Conservation (phyloP, 257 asterid genomes). For the Hygrophila difformis region DNA sequence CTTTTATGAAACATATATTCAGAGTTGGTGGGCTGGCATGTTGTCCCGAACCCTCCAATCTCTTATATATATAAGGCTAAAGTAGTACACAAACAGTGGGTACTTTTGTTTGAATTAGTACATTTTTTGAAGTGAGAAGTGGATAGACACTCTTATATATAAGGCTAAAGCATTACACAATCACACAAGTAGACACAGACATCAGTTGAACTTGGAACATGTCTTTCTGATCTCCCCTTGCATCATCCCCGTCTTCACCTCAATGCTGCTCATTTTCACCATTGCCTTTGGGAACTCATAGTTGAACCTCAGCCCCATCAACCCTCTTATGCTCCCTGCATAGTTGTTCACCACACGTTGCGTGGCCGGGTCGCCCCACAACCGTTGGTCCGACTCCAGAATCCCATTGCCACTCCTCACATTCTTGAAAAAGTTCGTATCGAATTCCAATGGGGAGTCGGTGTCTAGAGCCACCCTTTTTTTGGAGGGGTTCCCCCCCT, state of each 20-base stretch:
- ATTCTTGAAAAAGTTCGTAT: constrained; percentile 59
- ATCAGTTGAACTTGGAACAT: constrained; percentile 46
- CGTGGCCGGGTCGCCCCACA: constrained; percentile 44
- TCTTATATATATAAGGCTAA: no score
- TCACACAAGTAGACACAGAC: no score
- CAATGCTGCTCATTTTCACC: constrained; percentile 66
- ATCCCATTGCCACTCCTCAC: constrained; percentile 50
- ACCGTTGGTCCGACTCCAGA: constrained; percentile 77
- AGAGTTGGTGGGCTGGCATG: no score
- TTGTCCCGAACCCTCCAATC: no score
- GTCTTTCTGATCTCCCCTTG: constrained; percentile 61
- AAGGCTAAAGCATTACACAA: no score
- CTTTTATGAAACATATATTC: no score
- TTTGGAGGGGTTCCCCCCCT: constrained; percentile 33
- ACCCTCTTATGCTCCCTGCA: constrained; percentile 48
- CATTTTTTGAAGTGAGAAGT: no score
- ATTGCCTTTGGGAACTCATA: constrained; percentile 56
- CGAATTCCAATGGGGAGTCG: constrained; percentile 42
- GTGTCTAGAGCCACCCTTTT: constrained; percentile 45
- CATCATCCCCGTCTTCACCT: constrained; percentile 42
- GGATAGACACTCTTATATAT: no score
- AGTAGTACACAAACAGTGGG: no score
- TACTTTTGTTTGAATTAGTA: no score
- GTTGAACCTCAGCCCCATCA: constrained; percentile 49
- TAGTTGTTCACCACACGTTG: constrained; percentile 44